phyloP scores from a whole-genome alignment of 2,329 filamentous ascomycete species.

The Fusarium sp. region DNA sequence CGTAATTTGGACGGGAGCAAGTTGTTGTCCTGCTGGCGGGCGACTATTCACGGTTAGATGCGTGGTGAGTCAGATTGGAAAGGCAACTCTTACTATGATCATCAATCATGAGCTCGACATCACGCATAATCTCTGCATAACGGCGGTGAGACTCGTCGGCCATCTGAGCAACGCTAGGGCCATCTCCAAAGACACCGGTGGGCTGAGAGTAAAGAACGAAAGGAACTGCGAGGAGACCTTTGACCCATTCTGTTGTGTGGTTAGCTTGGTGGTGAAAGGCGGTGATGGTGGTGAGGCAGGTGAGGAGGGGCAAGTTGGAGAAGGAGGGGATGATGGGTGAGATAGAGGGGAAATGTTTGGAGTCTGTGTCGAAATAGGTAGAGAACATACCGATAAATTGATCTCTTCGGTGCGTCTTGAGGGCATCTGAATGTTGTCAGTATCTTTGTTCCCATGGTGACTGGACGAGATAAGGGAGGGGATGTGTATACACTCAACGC shows the following conservation, averaged over 20 bases:
- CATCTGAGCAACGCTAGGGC: slow-evolving; percentile 75
- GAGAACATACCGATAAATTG: slow-evolving; percentile 78
- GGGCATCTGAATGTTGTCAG: slow-evolving; percentile 61
- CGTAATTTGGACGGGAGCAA: slow-evolving; percentile 88
- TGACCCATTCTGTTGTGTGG: slow-evolving; percentile 87
- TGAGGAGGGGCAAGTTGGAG: slow-evolving; percentile 2
- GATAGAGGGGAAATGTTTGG: background rate
- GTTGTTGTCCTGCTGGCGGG: slow-evolving; percentile 73
- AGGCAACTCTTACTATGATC: slow-evolving; percentile 77
- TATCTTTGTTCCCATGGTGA: slow-evolving; percentile 17
- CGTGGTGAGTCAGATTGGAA: background rate
- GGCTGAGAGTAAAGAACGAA: slow-evolving; percentile 98
- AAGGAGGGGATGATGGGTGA: background rate
- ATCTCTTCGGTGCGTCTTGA: slow-evolving; percentile 89
- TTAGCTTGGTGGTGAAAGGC: slow-evolving; percentile 9
- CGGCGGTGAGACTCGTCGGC: slow-evolving; percentile 84
- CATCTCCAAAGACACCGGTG: slow-evolving; percentile 83
- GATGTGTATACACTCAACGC: slow-evolving; percentile 76
- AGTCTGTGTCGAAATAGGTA: background rate
- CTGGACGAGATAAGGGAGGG: slow-evolving; percentile 5
- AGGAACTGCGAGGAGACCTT: slow-evolving; percentile 90
- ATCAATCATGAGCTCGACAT: slow-evolving; percentile 91
- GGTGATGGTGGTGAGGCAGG: background rate
- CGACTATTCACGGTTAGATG: slow-evolving; percentile 62
- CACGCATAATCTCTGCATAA: slow-evolving; percentile 94